Evolutionary conservation across 2,329 filamentous ascomycete species (phyloP), one percentile per base, ranked within the genome.

Genomic region (Penicillium paneum): DNA sequence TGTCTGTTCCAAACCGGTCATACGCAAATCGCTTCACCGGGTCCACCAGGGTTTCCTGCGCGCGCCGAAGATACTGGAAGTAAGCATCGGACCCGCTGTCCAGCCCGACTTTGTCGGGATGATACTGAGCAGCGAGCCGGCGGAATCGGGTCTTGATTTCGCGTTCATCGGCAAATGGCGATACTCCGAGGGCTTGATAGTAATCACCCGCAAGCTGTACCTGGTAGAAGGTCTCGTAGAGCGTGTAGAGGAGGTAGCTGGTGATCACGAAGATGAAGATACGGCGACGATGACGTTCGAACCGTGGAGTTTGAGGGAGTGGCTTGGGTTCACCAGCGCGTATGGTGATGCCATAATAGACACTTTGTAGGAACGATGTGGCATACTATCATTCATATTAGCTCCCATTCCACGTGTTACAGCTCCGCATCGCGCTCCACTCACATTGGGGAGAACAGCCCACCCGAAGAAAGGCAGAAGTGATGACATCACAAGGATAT

Each of bases 171-270:
- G 89, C 88, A 53, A 81, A 73, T 35, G 87, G 79, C 12, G 86
- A 78, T 0, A 97, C 82, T 34, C 85, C 85, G 0, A 99, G 83
- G 59, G 88, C 82, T 43, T 83, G 79, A 76, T 97, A 97, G 77
- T 89, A 96, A 72, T 90, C 86, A 17, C 88, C 85, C 1, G 80
- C 78, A 41, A 81, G 78, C 59, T 84, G 87, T 28, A 96, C 81
- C 59, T 90, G 85, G 77, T 89, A 85, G 79, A 96, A 90, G 66
- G 91, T 88, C 76, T 97, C 93, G 77, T 92, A 94, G 66, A 97
- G 85, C 43, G 91, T 96, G 79, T 96, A 97, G 61, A 88, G 76
- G 35, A 97, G 89, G 76, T 97, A 99, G 57, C 83, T 76, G 45
- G 87, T 79, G 47, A 97, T 87, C 66, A 97, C 90, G 63, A 87